Evolutionary conservation across 768 basidiomycete genomes (phyloP).

Genomic region (Tricholoma matsutake): DNA sequence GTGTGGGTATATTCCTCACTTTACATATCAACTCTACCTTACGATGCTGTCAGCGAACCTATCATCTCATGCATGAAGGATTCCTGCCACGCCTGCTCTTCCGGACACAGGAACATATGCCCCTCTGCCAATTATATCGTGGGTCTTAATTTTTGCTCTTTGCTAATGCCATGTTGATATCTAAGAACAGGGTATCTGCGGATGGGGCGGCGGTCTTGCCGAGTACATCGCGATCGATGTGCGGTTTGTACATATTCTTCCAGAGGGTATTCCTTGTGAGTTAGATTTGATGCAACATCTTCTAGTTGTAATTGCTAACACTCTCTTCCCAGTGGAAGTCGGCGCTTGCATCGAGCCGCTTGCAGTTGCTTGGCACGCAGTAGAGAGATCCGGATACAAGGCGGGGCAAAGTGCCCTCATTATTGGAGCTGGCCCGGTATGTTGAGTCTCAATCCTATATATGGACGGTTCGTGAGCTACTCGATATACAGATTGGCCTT

Average conservation of each 20-base stretch:
- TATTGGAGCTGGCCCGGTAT: slow-evolving; percentile 42
- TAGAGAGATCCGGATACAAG: slow-evolving; percentile 35
- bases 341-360: slow-evolving; percentile 45
- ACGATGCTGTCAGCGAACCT: slow-evolving; percentile 30
- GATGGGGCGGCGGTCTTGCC: slow-evolving; percentile 39
- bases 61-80: slow-evolving; percentile 33
- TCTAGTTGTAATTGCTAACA: background rate
- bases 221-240: slow-evolving; percentile 36
- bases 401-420: slow-evolving; percentile 36
- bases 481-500: slow-evolving; percentile 31
- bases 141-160: slow-evolving; percentile 6
- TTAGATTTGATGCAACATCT: background rate
- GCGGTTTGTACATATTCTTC: slow-evolving; percentile 33
- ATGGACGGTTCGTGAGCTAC: background rate
- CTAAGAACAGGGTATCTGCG: slow-evolving; percentile 29
- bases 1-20: background rate
- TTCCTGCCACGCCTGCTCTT: slow-evolving; percentile 29
- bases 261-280: slow-evolving; percentile 33
- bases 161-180: background rate
- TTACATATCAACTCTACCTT: background rate
- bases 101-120: slow-evolving; percentile 30
- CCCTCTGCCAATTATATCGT: slow-evolving; percentile 30
- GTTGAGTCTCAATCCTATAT: slow-evolving; percentile 10
- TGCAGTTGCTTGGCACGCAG: slow-evolving; percentile 40
- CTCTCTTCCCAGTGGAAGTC: slow-evolving; percentile 33